phyloP scores from a whole-genome alignment of 2,329 filamentous ascomycete species.

The Xylariaceae sp. region DNA sequence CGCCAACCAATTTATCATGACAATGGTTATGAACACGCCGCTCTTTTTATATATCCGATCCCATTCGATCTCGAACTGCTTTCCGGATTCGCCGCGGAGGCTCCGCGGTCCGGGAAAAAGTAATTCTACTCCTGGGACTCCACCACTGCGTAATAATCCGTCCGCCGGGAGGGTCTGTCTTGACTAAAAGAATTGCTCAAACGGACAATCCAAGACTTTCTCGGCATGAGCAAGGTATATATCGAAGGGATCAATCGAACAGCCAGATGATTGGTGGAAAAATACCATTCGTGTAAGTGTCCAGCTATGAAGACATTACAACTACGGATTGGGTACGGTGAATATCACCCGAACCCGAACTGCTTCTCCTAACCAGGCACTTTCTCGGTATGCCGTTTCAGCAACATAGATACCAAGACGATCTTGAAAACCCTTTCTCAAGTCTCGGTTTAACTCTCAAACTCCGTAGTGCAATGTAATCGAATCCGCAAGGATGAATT shows the following conservation, averaged over 20 bases:
- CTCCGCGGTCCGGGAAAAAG: constrained; percentile 3
- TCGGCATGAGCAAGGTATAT: constrained; percentile 5
- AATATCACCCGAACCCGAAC: not conserved
- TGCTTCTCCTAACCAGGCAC: no score
- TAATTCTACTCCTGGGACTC: not conserved
- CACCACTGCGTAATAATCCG: not conserved
- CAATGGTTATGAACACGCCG: not conserved
- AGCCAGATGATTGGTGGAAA: constrained; percentile 17
- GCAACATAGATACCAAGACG: no score
- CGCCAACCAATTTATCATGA: not conserved
- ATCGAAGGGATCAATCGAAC: not conserved
- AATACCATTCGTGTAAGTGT: not conserved
- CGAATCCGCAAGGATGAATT: not conserved
- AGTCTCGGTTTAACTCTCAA: no score
- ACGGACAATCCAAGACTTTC: constrained; percentile 12
- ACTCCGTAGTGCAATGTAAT: not conserved
- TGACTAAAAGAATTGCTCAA: no score
- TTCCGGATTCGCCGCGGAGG: constrained; percentile 17
- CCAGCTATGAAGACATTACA: not conserved
- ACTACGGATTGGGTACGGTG: not conserved
- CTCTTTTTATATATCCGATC: not conserved
- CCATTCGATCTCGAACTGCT: not conserved
- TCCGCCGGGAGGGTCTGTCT: constrained; percentile 6
- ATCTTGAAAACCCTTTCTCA: no score
- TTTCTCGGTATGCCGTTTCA: no score